These are phyloP conservation scores for Hanseniaspora jakobsenii DNA, from an alignment of 805 yeast genomes.

Conservation along the genomic window DNA sequence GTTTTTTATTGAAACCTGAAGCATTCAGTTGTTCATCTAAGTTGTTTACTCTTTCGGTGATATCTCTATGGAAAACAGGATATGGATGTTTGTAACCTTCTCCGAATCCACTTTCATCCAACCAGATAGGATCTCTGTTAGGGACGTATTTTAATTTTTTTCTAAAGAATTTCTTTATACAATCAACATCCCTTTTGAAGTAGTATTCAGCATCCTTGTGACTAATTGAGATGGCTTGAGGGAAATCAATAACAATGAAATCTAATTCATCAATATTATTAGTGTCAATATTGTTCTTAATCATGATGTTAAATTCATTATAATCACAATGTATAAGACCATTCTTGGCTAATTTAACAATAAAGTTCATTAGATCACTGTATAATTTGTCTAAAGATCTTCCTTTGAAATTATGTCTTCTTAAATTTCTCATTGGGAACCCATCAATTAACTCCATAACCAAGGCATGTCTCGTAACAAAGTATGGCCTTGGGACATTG, in stretches of 20 bases:
- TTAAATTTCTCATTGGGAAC: conserved; percentile 75
- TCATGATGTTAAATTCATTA: conserved; percentile 90
- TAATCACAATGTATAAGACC: conserved; percentile 96
- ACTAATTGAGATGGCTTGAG: conserved; percentile 90
- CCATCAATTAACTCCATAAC: conserved; percentile 87
- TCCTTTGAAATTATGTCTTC: conserved; percentile 38
- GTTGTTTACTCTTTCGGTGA: conserved; percentile 45
- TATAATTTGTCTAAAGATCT: conserved; percentile 59
- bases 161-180: conserved; percentile 72
- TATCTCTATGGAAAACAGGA: conserved; percentile 71
- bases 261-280: conserved; percentile 41
- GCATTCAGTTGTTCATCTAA: conserved; percentile 85
- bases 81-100: conserved; percentile 65
- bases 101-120: conserved; percentile 69
- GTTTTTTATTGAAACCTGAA: conserved; percentile 62
- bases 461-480: conserved; percentile 80
- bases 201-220: conserved; percentile 80
- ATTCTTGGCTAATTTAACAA: conserved; percentile 67
- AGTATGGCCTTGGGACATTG: conserved; percentile 78
- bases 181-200: conserved; percentile 86
- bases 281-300: conserved; percentile 41
- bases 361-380: conserved; percentile 74
- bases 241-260: conserved; percentile 91
- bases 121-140: conserved; percentile 50
- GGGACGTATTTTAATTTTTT: conserved; percentile 69